phyloP scores from a whole-genome alignment of 2,329 filamentous ascomycete species.

The Ceratocystis cacaofunesta region DNA sequence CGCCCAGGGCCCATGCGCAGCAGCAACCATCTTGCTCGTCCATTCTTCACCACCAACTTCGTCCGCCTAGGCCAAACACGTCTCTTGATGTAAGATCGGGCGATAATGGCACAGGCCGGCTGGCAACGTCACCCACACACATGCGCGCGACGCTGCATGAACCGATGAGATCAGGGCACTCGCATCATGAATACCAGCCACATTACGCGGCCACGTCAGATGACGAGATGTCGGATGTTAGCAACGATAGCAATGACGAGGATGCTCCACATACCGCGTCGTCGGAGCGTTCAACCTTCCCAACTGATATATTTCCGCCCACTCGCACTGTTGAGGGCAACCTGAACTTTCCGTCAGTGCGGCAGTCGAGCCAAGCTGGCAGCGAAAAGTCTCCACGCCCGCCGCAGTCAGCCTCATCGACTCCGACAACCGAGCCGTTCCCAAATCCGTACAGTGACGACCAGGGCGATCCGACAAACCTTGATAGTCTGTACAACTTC shows the following conservation, averaged over 20 bases:
- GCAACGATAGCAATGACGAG: not conserved
- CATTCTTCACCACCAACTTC: slow-evolving; percentile 8
- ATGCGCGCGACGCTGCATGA: not conserved
- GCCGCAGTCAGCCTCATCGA: not conserved
- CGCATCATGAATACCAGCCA: slow-evolving; percentile 18
- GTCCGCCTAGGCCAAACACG: slow-evolving; percentile 27
- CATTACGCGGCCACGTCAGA: not conserved
- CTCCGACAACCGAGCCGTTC: slow-evolving; percentile 12
- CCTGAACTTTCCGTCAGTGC: slow-evolving; percentile 11
- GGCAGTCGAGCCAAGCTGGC: not conserved
- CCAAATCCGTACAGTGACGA: slow-evolving; percentile 17
- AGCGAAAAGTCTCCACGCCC: not conserved
- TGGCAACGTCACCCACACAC: slow-evolving; percentile 43
- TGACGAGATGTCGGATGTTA: not conserved
- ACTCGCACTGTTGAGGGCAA: slow-evolving; percentile 8
- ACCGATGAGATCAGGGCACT: not conserved
- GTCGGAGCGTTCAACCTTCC: slow-evolving; percentile 6
- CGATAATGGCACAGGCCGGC: slow-evolving; percentile 42
- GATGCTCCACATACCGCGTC: not conserved
- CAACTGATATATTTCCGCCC: slow-evolving; percentile 12
- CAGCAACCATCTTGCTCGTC: not conserved
- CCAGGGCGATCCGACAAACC: slow-evolving; percentile 36
- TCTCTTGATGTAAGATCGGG: slow-evolving; percentile 35
- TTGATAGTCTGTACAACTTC: slow-evolving; percentile 40
- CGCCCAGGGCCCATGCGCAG: not conserved